These are phyloP conservation scores for Nakaseomyces glabratus DNA, from an alignment of 1,139 yeast genomes.

Conservation along the genomic window DNA sequence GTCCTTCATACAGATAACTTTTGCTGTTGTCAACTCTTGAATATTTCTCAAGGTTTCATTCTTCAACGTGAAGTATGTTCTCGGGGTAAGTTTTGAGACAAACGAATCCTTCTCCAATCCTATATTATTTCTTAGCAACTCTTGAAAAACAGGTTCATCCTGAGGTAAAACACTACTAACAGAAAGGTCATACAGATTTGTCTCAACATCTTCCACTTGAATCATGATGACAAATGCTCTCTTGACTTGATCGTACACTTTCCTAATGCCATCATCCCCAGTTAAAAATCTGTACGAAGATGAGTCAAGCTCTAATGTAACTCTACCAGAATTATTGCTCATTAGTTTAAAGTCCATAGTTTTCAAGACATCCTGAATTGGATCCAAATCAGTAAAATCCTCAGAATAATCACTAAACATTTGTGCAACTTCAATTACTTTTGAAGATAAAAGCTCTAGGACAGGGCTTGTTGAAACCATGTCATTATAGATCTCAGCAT, in stretches of 20 bases:
- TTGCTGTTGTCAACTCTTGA: conserved; percentile 64
- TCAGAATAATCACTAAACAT: conserved; percentile 19
- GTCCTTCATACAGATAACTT: conserved; percentile 55
- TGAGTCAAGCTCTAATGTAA: conserved; percentile 41
- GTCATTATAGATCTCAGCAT: conserved; percentile 25
- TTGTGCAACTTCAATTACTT: conserved; percentile 20
- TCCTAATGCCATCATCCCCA: conserved; percentile 38
- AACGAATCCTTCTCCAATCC: conserved; percentile 23
- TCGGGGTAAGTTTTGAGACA: conserved; percentile 45
- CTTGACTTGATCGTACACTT: conserved; percentile 70
- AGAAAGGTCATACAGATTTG: conserved; percentile 61
- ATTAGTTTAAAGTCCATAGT: conserved; percentile 10
- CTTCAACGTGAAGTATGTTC: conserved; percentile 70
- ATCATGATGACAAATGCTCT: conserved; percentile 71
- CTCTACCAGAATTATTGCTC: conserved; percentile 17
- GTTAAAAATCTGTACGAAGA: conserved; percentile 35
- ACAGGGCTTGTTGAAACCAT: conserved; percentile 25
- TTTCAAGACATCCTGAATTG: conserved; percentile 20
- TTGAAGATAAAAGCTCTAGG: conserved; percentile 27
- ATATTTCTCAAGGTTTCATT: conserved; percentile 66
- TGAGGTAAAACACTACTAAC: conserved; percentile 60
- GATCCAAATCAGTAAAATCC: conserved; percentile 26
- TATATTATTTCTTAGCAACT: conserved; percentile 35
- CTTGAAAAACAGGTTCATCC: conserved; percentile 56
- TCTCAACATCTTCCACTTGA: conserved; percentile 60